These are phyloP conservation scores for Martensiomyces pterosporus DNA, from an alignment of 192 early-diverging fungal species.

Conservation along the genomic window DNA sequence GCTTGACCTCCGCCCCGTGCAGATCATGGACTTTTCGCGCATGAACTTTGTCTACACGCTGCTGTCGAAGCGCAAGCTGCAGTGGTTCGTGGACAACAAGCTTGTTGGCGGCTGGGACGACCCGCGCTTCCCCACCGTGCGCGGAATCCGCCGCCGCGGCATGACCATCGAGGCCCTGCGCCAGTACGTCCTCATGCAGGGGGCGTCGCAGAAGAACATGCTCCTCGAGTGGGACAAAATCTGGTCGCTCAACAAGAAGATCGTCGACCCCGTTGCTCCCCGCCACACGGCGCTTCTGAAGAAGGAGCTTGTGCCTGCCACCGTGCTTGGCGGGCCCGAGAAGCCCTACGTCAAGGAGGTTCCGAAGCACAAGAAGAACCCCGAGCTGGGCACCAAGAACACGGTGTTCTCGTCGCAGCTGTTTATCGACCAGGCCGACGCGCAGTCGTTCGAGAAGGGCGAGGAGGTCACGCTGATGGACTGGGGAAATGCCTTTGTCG, in stretches of 20 bases:
- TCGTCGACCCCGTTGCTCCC: constrained; percentile 93
- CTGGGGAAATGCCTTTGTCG: constrained; percentile 97
- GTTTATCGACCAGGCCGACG: constrained; percentile 85
- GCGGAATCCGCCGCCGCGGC: constrained; percentile 89
- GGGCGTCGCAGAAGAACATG: constrained; percentile 91
- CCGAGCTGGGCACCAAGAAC: constrained; percentile 81
- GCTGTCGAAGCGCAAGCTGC: constrained; percentile 96
- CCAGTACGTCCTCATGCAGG: constrained; percentile 96
- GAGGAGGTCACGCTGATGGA: constrained; percentile 99
- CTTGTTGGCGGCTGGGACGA: constrained; percentile 86
- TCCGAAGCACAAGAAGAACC: constrained; percentile 96
- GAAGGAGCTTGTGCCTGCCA: constrained; percentile 62
- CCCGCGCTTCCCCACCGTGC: constrained; percentile 86
- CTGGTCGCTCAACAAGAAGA: constrained; percentile 94
- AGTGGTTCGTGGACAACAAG: constrained; percentile 89
- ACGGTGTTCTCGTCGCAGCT: constrained; percentile 74
- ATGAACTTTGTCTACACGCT: constrained; percentile 98
- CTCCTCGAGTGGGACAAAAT: constrained; percentile 99
- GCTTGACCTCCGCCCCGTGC: constrained; percentile 79
- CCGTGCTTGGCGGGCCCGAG: constrained; percentile 56
- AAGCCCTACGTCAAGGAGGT: constrained; percentile 48
- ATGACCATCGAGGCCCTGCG: constrained; percentile 97
- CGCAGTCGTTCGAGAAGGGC: constrained; percentile 66
- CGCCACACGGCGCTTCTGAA: constrained; percentile 78
- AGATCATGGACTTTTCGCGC: constrained; percentile 93